Evolutionary conservation across 2,329 filamentous ascomycete species (phyloP).

Genomic region (Diplodia seriata): DNA sequence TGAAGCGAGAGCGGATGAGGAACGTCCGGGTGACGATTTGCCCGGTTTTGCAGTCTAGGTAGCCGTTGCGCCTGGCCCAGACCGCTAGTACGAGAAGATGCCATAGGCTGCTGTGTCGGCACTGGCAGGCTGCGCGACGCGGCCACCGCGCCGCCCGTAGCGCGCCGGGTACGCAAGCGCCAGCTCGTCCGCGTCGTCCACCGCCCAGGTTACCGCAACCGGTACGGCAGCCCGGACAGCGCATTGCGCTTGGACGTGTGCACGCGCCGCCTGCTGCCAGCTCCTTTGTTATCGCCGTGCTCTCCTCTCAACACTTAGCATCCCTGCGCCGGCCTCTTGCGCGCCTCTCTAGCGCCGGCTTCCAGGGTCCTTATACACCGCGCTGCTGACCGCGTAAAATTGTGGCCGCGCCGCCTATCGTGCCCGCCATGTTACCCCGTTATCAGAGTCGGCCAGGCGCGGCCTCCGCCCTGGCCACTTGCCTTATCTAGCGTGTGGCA

Average conservation of each 20-base stretch:
- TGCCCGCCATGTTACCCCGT: background rate
- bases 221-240: constrained; percentile 8
- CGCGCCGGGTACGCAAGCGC: constrained; percentile 6
- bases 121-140: constrained; percentile 12
- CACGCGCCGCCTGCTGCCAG: constrained; percentile 13
- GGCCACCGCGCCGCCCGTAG: constrained; percentile 20
- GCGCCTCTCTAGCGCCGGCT: background rate
- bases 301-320: background rate
- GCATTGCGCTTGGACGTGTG: constrained; percentile 9
- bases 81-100: constrained; percentile 28
- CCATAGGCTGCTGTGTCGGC: constrained; percentile 22
- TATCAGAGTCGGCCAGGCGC: constrained; percentile 18
- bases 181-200: background rate
- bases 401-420: constrained; percentile 8
- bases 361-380: constrained; percentile 1
- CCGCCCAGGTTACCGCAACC: background rate
- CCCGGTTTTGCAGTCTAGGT: constrained; percentile 28
- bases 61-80: constrained; percentile 29
- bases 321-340: background rate
- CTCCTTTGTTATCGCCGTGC: constrained; percentile 9
- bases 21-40: constrained; percentile 27
- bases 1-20: constrained; percentile 16
- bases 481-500: constrained; percentile 16
- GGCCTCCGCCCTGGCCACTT: constrained; percentile 15
- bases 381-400: constrained; percentile 8